A percentile compares a stretch with the other conserved stretches of the same genome.
These are phyloP conservation scores for Sugiyamaella smithiae DNA, from an alignment of 805 yeast genomes.

Conservation along the genomic window DNA sequence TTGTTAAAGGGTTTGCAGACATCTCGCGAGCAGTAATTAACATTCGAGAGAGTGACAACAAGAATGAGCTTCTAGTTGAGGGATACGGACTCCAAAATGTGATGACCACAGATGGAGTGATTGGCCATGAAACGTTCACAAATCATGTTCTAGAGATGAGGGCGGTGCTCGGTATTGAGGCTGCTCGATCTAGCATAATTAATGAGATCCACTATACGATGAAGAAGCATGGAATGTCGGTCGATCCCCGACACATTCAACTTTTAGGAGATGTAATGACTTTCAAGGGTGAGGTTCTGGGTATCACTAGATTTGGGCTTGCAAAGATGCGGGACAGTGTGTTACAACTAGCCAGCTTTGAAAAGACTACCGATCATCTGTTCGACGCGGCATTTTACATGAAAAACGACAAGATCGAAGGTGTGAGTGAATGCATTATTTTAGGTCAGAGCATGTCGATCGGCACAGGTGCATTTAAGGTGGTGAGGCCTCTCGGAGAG, in stretches of 20 bases:
- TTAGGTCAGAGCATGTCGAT: constrained; percentile 96
- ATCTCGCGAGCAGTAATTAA: constrained; percentile 96
- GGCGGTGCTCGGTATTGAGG: constrained; percentile 93
- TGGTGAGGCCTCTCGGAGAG: constrained; percentile 40
- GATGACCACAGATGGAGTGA: constrained; percentile 96
- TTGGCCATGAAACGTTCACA: constrained; percentile 82
- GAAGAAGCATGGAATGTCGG: constrained; percentile 99
- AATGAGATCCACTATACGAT: constrained; percentile 94
- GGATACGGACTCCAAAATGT: constrained; percentile 96
- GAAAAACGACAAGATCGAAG: constrained; percentile 94
- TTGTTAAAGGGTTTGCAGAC: constrained; percentile 88
- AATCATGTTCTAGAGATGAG: constrained; percentile 90
- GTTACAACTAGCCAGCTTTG: constrained; percentile 93
- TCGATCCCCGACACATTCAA: constrained; percentile 99
- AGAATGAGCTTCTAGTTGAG: constrained; percentile 86
- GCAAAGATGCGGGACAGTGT: constrained; percentile 99
- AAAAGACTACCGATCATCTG: constrained; percentile 96
- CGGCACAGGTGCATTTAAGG: constrained; percentile 95
- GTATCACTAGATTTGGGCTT: constrained; percentile 96
- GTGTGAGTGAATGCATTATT: constrained; percentile 96
- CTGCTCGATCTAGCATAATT: constrained; percentile 90
- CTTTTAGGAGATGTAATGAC: constrained; percentile 98
- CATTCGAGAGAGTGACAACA: constrained; percentile 78
- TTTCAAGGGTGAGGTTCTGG: constrained; percentile 95
- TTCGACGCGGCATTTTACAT: constrained; percentile 97